phyloP scores from a whole-genome alignment of 345 rosid species.

The Orychophragmus violaceus region DNA sequence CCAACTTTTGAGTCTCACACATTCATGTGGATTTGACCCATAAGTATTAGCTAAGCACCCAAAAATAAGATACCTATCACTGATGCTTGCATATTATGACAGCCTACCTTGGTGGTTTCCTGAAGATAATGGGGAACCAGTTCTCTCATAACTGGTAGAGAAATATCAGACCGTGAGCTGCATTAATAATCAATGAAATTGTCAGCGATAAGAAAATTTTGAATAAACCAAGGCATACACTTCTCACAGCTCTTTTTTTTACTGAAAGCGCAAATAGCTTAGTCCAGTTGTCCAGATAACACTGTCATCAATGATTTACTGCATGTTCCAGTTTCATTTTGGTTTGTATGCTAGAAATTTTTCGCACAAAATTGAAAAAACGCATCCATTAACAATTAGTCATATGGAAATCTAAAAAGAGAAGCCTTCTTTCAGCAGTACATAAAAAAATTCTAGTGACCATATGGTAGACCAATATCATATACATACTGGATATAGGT shows the following conservation, averaged over 20 bases:
- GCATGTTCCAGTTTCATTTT: constrained; percentile 10
- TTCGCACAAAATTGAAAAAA: not conserved
- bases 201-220: not conserved
- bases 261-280: not conserved
- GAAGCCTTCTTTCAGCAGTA: constrained; percentile 9
- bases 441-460: not conserved
- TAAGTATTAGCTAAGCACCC: not conserved
- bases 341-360: constrained; percentile 12
- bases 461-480: constrained; percentile 8
- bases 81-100: constrained; percentile 13
- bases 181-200: constrained; percentile 7
- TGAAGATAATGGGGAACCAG: constrained; percentile 96
- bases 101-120: constrained; percentile 76
- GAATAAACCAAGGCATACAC: not conserved
- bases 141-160: constrained; percentile 91
- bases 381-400: not conserved
- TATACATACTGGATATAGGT: constrained; percentile 81
- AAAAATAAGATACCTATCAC: not conserved
- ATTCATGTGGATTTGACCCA: not conserved
- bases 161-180: constrained; percentile 93
- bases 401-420: constrained; percentile 13
- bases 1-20: constrained; percentile 6
- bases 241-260: not conserved
- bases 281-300: constrained; percentile 12
- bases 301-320: constrained; percentile 5